A percentile compares a stretch with the other conserved stretches of the same genome.
Evolutionary conservation across 2,329 filamentous ascomycete genomes (phyloP).

Genomic region (Ploettnerulaceae sp.): DNA sequence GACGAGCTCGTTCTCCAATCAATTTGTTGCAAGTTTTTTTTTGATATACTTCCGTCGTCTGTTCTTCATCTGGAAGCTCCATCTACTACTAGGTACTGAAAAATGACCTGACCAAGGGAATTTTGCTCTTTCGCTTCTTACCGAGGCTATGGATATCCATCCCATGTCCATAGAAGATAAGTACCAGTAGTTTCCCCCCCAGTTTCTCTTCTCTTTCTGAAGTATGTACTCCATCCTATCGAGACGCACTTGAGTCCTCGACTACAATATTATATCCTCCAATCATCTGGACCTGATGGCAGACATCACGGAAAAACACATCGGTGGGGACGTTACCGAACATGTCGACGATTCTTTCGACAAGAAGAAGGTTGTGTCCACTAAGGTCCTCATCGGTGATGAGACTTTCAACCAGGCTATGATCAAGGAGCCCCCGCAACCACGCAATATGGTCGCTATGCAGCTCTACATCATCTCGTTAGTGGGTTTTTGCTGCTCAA

Average conservation of each 20-base stretch:
- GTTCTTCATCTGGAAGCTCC: conserved; percentile 14
- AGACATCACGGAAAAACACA: conserved; percentile 17
- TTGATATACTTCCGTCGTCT: conserved; percentile 9
- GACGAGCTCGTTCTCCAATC: conserved; percentile 12
- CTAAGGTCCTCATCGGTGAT: conserved; percentile 34
- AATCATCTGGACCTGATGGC: conserved; percentile 15
- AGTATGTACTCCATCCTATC: conserved; percentile 14
- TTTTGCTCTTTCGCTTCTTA: too few species aligned
- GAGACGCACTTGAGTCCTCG: conserved; percentile 6
- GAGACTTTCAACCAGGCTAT: conserved; percentile 36
- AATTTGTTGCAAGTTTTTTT: neutral
- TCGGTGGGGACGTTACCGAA: conserved; percentile 6
- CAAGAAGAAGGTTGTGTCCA: conserved; percentile 10
- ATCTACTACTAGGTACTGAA: too few species aligned
- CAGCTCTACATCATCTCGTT: conserved; percentile 41
- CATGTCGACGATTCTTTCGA: conserved; percentile 9
- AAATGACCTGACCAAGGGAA: conserved; percentile 9
- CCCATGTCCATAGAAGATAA: conserved; percentile 7
- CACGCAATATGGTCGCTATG: conserved; percentile 37
- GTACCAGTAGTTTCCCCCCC: conserved; percentile 6
- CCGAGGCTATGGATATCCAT: neutral
- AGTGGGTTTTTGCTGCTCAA: conserved; percentile 44
- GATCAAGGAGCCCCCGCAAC: conserved; percentile 44
- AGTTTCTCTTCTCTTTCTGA: conserved; percentile 8
- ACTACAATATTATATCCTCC: conserved; percentile 9